Conservation (phyloP, 371 early-diverging fungal genomes). For the Synchytrium microbalum region DNA sequence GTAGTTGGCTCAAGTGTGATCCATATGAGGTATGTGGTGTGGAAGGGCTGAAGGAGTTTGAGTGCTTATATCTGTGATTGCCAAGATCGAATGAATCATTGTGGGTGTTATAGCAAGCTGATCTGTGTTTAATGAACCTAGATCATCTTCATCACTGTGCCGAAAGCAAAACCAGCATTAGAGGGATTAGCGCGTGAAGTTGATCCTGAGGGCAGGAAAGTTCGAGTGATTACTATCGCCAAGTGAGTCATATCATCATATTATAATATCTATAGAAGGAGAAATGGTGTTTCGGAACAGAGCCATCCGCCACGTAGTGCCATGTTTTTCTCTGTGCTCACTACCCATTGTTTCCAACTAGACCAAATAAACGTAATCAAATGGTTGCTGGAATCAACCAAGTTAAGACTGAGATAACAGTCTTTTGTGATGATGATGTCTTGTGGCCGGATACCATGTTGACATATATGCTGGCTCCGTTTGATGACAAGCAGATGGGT, state of each 20-base stretch:
- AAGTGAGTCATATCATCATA: neutral
- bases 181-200: conserved; percentile 23
- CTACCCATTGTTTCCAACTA: no score
- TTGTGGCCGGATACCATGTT: conserved; percentile 58
- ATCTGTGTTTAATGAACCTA: no score
- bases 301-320: no score
- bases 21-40: conserved; percentile 39
- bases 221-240: conserved; percentile 22
- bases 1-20: conserved; percentile 56
- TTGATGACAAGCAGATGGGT: conserved; percentile 64
- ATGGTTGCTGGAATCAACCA: conserved; percentile 64
- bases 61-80: no score
- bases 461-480: conserved; percentile 61
- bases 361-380: conserved; percentile 57
- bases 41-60: no score
- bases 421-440: conserved; percentile 70
- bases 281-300: no score
- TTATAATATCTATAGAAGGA: no score
- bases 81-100: no score
- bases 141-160: conserved; percentile 31
- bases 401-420: conserved; percentile 55
- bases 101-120: no score
- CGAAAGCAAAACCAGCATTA: conserved; percentile 18
- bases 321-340: no score
- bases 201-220: conserved; percentile 16